Evolutionary conservation across 164 flowering plant genomes (phyloP).

Genomic region (Kalanchoe fedtschenkoi): DNA sequence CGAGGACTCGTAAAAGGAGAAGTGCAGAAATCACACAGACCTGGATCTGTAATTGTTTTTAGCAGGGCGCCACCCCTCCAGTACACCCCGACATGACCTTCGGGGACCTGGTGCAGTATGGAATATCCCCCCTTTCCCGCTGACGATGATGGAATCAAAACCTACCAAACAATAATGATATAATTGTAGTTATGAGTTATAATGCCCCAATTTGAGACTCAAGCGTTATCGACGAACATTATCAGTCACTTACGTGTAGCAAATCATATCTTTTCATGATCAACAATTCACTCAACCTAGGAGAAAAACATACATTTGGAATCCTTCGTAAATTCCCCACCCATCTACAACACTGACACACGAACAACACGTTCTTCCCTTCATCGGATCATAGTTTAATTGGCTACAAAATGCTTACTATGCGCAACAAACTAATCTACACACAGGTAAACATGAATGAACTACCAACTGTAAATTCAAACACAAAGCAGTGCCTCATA

Average conservation of each 20-base stretch:
- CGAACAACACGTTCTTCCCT: too few species aligned
- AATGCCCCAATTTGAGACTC: too few species aligned
- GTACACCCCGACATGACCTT: constrained; percentile 95
- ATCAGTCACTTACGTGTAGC: too few species aligned
- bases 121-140: constrained; percentile 22
- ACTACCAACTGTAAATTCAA: neutral
- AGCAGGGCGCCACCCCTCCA: constrained; percentile 99
- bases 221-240: too few species aligned
- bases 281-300: neutral
- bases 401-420: too few species aligned
- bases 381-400: too few species aligned
- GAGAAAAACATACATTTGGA: neutral
- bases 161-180: neutral
- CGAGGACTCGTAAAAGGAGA: neutral
- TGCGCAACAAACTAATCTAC: too few species aligned
- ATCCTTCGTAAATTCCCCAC: neutral
- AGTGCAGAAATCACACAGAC: constrained; percentile 34
- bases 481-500: neutral
- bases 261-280: neutral
- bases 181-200: too few species aligned
- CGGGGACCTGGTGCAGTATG: constrained; percentile 87
- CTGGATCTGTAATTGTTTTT: constrained; percentile 68
- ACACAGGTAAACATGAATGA: neutral
- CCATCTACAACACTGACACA: neutral
- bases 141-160: constrained; percentile 26